Conservation (phyloP, 495 filamentous ascomycete genomes). For the Neurospora sublineolata region DNA sequence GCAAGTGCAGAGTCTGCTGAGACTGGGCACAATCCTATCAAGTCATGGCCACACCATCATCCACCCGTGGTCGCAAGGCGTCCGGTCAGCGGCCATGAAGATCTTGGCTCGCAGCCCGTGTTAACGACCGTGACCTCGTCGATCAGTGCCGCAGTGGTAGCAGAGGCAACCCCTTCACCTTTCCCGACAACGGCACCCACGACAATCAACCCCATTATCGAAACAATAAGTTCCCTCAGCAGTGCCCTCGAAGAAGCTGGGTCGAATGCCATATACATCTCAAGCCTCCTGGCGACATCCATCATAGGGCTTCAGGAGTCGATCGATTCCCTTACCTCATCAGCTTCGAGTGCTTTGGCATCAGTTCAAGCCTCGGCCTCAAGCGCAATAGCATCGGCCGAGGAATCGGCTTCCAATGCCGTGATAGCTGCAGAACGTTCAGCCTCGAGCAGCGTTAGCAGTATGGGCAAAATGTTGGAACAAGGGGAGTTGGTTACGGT, state of each 20-base stretch:
- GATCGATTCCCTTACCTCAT: conserved; percentile 4
- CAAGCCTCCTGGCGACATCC: conserved; percentile 6
- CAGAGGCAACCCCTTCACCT: background rate
- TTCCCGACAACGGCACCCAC: conserved; percentile 1
- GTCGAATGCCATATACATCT: conserved; percentile 2
- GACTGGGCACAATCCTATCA: background rate
- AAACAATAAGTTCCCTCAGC: conserved; percentile 11
- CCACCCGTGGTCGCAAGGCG: background rate
- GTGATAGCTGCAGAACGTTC: conserved; percentile 5
- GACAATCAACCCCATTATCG: background rate
- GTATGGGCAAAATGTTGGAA: conserved; percentile 1
- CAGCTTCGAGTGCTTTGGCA: conserved; percentile 9
- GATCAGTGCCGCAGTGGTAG: background rate
- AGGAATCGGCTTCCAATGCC: conserved; percentile 8
- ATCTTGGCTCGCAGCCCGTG: background rate
- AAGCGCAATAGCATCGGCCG: conserved; percentile 2
- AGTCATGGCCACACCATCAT: background rate
- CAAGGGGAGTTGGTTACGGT: background rate
- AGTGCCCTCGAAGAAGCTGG: conserved; percentile 7
- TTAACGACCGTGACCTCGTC: background rate
- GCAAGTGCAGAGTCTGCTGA: background rate
- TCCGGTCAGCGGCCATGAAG: background rate
- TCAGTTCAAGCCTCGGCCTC: conserved; percentile 9
- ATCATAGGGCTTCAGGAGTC: conserved; percentile 7
- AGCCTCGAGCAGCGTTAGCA: conserved; percentile 7